Evolutionary conservation across 108 stramenopile genomes (phyloP).

Genomic region (Fragilariopsis cylindrus): DNA sequence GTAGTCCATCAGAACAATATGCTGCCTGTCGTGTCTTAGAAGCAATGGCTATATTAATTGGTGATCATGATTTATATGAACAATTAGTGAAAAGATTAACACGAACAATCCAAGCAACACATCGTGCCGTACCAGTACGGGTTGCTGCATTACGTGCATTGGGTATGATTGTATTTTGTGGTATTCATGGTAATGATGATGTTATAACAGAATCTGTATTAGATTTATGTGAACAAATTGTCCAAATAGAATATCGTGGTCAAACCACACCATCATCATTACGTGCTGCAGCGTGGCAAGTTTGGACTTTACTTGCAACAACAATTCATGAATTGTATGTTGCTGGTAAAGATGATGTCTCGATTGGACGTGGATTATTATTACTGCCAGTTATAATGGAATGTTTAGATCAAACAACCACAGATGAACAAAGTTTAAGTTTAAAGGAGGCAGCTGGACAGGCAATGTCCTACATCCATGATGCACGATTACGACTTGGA

Average conservation of each 20-base stretch:
- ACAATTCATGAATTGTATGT: conserved; percentile 57
- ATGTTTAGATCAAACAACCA: conserved; percentile 54
- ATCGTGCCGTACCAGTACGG: conserved; percentile 63
- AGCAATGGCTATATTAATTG: conserved; percentile 68
- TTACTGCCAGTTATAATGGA: conserved; percentile 54
- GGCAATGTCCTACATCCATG: conserved; percentile 78
- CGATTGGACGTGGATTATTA: conserved; percentile 63
- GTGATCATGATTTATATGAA: conserved; percentile 58
- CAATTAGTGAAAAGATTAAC: conserved; percentile 45
- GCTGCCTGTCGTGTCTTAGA: conserved; percentile 83
- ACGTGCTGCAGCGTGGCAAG: conserved; percentile 74
- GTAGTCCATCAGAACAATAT: conserved; percentile 77
- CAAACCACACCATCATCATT: conserved; percentile 48
- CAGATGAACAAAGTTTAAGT: conserved; percentile 25
- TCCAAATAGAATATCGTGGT: conserved; percentile 52
- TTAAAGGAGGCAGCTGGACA: conserved; percentile 76
- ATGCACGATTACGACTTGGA: conserved; percentile 67
- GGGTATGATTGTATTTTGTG: conserved; percentile 69
- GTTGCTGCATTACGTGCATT: conserved; percentile 72
- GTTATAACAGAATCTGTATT: conserved; percentile 47
- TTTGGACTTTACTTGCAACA: conserved; percentile 78
- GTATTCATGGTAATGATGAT: conserved; percentile 44
- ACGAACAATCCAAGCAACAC: conserved; percentile 55
- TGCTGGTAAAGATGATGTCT: conserved; percentile 54
- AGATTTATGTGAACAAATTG: conserved; percentile 63